Evolutionary conservation across 148 eudicot species (phyloP), one percentile per base, ranked within the genome.

Genomic region (Rhododendron ferrugineum): DNA sequence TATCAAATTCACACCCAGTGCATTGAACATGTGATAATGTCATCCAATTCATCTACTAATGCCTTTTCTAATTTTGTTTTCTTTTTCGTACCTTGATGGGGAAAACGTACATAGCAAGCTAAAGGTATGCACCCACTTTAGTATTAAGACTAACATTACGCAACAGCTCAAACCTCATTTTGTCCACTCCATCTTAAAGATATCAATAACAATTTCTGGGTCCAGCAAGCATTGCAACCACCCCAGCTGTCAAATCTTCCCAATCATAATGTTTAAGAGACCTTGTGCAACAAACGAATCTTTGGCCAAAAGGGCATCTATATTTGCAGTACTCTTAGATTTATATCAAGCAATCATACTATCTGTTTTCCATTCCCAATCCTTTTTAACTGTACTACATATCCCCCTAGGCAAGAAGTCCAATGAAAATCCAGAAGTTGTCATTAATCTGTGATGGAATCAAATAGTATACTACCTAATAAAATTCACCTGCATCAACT

Each of bases 401-500:
- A 9, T 32, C 20, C n/a, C 42, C 32, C 23, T 54, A 11, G 11
- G 30, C 52, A 77, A 77, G 78, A 79, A 28, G 34, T 9, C 40
- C 7, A 44, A 50, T 23, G 37, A 74, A 42, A 28, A 16, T 5
- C 36, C 76, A 42, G 66, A 66, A 70, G 62, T n/a, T 32, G 28
- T 42, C 56, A 75, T 46, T 79, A 56, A 58, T 10, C 26, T 8
- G n/a, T 72, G 18, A 74, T 44, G 36, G n/a, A 78, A 73, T 26
- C 86, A 49, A 47, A 1, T 10, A 47, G 50, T 0, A 86, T 26
- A 16, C 44, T 86, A 95, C 99, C 96, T 92, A 80, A 89, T 96
- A 96, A 89, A 96, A 96, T 85, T 90, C 93, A 88, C 94, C 97
- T 68, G 98, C 98, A 52, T 92, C 88, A 54, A 81, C 87, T 34